These are phyloP conservation scores for Dactylellina cionopaga DNA, from an alignment of 2,329 filamentous ascomycete genomes.

Conservation along the genomic window DNA sequence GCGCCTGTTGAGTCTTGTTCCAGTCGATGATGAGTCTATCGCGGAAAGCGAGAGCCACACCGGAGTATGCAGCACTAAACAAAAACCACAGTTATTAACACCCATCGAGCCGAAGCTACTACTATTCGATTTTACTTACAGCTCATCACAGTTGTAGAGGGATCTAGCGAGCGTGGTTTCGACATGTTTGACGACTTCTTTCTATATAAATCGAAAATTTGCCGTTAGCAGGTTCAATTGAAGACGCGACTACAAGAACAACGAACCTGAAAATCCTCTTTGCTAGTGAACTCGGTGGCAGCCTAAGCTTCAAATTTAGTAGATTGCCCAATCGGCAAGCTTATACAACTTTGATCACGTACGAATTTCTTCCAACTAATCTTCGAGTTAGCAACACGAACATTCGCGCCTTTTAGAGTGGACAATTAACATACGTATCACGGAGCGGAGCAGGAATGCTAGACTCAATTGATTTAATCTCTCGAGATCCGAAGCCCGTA, in stretches of 20 bases:
- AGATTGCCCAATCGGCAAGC: not conserved
- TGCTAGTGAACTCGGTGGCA: conserved; percentile 56
- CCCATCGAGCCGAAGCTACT: not conserved
- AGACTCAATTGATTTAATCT: conserved; percentile 89
- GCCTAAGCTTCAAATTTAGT: conserved; percentile 45
- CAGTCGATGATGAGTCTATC: conserved; percentile 93
- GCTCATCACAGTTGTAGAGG: conserved; percentile 97
- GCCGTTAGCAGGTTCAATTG: not conserved
- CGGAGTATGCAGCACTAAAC: conserved; percentile 81
- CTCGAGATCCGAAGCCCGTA: conserved; percentile 87
- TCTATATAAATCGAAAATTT: conserved; percentile 63
- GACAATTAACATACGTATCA: conserved; percentile 54
- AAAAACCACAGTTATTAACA: conserved; percentile 31
- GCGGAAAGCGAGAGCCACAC: conserved; percentile 88
- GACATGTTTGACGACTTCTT: conserved; percentile 89
- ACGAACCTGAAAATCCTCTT: conserved; percentile 56
- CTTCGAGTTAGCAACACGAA: conserved; percentile 28
- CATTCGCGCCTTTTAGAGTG: not conserved
- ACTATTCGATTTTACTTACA: conserved; percentile 60
- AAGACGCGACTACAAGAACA: not conserved
- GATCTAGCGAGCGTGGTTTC: conserved; percentile 96
- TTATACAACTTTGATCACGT: conserved; percentile 24
- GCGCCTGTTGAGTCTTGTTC: conserved; percentile 97
- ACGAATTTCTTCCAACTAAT: conserved; percentile 57
- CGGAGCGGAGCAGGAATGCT: conserved; percentile 56